Evolutionary conservation across 2,329 filamentous ascomycete species (phyloP), one percentile per base, ranked within the genome.

Genomic region (Beauveria asiatica): DNA sequence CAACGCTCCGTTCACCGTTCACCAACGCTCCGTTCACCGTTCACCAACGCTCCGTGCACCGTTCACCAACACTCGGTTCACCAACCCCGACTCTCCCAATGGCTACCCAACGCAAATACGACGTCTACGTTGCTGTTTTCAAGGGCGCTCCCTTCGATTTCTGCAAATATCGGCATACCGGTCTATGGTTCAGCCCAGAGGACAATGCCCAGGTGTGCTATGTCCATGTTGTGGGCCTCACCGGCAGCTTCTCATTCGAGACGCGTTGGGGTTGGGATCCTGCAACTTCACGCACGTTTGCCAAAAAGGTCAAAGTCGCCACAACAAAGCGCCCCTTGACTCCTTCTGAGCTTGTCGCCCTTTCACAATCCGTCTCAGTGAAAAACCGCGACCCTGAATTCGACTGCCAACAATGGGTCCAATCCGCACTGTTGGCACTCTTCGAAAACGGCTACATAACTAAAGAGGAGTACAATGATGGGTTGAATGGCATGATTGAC

Each of bases 331-430:
- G 8, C 19, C 7, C 44, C 9, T 46, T 46, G 19, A 25, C 9
- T 16, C 0, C 1, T 16, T 46, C 44, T 13, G 19, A 61, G 55
- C 59, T 63, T 42, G 27, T 6, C 16, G 25, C 17, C 1, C 27
- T 30, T 27, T 55, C 61, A 51, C 8, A 59, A 30, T 46, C 37
- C 2, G 54, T 61, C 23, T 3, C 19, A 3, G 49, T 63, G 55
- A 5, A 17, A 2, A 63, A 61, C 23, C 1, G 39, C 16, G 39
- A 63, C 48, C 59, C 50, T 16, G 62, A 63, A 44, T 63, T 63
- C 49, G 61, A 63, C 37, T 63, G 62, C 51, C 59, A 63, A 25
- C 39, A 55, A 30, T 63, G 62, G 59, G 59, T 61, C 23, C 45
- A 59, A 25, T 27, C 3, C 25, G 59, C 49, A 21, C 23, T 61